Evolutionary conservation across 495 filamentous ascomycete species (phyloP).

Genomic region (Sordaria brevicollis): DNA sequence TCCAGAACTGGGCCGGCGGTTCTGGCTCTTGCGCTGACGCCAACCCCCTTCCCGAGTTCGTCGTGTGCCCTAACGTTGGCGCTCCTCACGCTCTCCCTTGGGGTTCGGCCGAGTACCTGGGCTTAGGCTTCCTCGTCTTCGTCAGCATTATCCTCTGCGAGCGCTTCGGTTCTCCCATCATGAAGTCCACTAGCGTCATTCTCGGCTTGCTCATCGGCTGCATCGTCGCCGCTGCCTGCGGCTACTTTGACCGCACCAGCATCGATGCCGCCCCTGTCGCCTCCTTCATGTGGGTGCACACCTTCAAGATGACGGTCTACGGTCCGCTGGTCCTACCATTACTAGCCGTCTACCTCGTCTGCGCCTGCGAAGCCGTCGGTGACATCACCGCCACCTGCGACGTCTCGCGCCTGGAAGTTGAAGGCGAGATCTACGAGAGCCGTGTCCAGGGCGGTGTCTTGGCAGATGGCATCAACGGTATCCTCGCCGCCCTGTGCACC

Average conservation of each 20-base stretch:
- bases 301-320: conserved; percentile 72
- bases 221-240: conserved; percentile 74
- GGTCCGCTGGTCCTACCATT: conserved; percentile 75
- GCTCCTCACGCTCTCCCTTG: conserved; percentile 78
- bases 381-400: conserved; percentile 67
- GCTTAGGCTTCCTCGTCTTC: conserved; percentile 84
- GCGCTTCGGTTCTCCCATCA: conserved; percentile 66
- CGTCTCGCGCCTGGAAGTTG: conserved; percentile 75
- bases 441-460: conserved; percentile 85
- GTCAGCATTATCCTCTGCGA: conserved; percentile 81
- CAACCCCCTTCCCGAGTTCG: conserved; percentile 44
- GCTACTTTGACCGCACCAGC: conserved; percentile 65
- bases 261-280: conserved; percentile 64
- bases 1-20: conserved; percentile 81
- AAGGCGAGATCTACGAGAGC: conserved; percentile 72
- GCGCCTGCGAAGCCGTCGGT: conserved; percentile 84
- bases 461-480: conserved; percentile 73
- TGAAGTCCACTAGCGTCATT: conserved; percentile 61
- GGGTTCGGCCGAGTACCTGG: conserved; percentile 81
- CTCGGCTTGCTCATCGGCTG: conserved; percentile 76
- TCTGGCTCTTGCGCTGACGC: conserved; percentile 48
- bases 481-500: conserved; percentile 72
- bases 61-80: conserved; percentile 57
- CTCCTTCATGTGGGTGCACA: conserved; percentile 86
- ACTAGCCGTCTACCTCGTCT: conserved; percentile 77